Percentiles rank a stretch among this genome's conserved stretches.
These are phyloP conservation scores for Trametes maxima DNA, from an alignment of 768 basidiomycete species.

Conservation along the genomic window DNA sequence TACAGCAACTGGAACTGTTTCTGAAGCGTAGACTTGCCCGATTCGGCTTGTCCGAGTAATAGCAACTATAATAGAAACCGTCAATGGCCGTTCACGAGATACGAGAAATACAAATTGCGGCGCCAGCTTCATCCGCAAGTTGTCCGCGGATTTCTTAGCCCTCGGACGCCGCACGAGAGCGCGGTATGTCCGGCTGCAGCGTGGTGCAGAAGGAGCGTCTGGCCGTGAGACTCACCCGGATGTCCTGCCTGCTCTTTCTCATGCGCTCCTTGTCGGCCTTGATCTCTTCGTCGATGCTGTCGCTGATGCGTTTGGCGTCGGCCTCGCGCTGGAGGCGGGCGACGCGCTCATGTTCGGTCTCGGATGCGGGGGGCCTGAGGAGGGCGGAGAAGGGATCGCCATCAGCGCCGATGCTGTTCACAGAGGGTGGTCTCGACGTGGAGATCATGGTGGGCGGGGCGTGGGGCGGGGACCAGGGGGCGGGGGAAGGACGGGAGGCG, in stretches of 20 bases:
- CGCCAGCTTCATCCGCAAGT: slow-evolving; percentile 43
- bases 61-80: slow-evolving; percentile 73
- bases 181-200: not conserved
- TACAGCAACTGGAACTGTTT: slow-evolving; percentile 86
- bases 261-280: slow-evolving; percentile 66
- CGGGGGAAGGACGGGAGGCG: slow-evolving; percentile 15
- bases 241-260: slow-evolving; percentile 69
- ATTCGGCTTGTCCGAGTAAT: slow-evolving; percentile 77
- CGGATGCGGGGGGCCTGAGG: slow-evolving; percentile 62
- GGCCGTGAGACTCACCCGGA: slow-evolving; percentile 53
- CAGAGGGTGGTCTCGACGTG: slow-evolving; percentile 64
- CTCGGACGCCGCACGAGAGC: not conserved
- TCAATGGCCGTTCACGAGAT: slow-evolving; percentile 57
- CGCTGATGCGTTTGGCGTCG: slow-evolving; percentile 75
- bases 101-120: not conserved
- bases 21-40: slow-evolving; percentile 81
- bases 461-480: slow-evolving; percentile 20
- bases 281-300: slow-evolving; percentile 82
- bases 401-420: slow-evolving; percentile 50
- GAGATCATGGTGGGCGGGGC: slow-evolving; percentile 40
- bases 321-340: slow-evolving; percentile 65
- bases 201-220: slow-evolving; percentile 25
- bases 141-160: not conserved
- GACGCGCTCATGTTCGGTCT: slow-evolving; percentile 66
- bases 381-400: slow-evolving; percentile 77